These are phyloP conservation scores for Paramecium tetraurelia DNA, from an alignment of 73 alveolate genomes.

Conservation along the genomic window DNA sequence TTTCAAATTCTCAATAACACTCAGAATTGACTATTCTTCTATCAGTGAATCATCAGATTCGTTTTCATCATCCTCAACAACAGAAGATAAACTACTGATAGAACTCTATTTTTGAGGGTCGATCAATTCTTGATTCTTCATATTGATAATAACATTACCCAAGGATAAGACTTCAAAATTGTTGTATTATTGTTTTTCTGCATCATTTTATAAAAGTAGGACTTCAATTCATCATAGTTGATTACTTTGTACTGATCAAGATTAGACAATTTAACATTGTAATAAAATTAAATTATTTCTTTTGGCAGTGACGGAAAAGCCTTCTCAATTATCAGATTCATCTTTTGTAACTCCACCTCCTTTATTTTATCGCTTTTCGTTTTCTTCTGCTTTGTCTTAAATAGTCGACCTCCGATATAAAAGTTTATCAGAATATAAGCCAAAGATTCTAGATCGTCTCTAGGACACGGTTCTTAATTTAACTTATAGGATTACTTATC, in stretches of 20 bases:
- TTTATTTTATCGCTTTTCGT: background rate
- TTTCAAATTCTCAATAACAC: background rate
- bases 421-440: background rate
- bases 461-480: constrained; percentile 1
- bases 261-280: background rate
- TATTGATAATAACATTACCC: background rate
- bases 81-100: background rate
- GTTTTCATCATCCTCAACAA: background rate
- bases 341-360: background rate
- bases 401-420: background rate
- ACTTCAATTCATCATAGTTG: background rate
- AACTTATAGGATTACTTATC: background rate
- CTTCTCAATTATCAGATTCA: background rate
- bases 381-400: constrained; percentile 2
- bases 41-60: background rate
- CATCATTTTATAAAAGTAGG: background rate
- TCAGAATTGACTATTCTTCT: background rate
- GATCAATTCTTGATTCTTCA: background rate
- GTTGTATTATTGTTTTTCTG: background rate
- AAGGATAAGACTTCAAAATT: background rate
- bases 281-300: constrained; percentile 25
- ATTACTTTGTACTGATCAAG: background rate
- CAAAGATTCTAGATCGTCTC: constrained; percentile 19
- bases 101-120: background rate
- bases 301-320: background rate